Evolutionary conservation across 1,139 yeast species (phyloP).

Genomic region (Geotrichum klebahnii): DNA sequence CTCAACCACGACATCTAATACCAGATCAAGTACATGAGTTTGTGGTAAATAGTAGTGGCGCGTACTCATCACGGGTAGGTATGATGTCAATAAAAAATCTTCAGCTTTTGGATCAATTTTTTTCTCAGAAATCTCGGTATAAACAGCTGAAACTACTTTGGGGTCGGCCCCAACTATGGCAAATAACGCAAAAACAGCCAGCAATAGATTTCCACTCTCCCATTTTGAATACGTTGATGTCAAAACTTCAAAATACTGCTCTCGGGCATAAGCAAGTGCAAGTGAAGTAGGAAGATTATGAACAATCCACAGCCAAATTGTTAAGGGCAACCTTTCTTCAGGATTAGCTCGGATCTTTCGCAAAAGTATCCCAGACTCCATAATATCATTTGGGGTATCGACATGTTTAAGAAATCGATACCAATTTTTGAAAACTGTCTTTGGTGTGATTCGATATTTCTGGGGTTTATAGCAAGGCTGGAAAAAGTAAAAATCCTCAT

Average conservation of each 20-base stretch:
- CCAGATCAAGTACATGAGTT: not conserved
- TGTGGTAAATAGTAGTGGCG: conserved; percentile 3
- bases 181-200: conserved; percentile 1
- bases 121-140: not conserved
- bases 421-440: conserved; percentile 6
- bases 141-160: not conserved
- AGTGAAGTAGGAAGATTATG: not conserved
- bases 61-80: not conserved
- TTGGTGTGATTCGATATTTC: not conserved
- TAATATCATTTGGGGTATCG: conserved; percentile 7
- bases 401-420: conserved; percentile 1
- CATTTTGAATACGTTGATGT: not conserved
- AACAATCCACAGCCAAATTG: conserved; percentile 9
- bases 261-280: not conserved
- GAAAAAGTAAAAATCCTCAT: conserved; percentile 9
- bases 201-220: not conserved
- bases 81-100: not conserved
- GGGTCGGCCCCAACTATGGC: conserved; percentile 7
- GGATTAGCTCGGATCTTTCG: not conserved
- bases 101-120: not conserved
- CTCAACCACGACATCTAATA: not conserved
- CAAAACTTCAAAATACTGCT: conserved; percentile 3
- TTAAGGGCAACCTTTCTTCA: not conserved
- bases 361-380: conserved; percentile 9
- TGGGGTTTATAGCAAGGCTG: not conserved